Conservation (phyloP, 1,284 basidiomycete species). For the Ustilago xerochloae region DNA sequence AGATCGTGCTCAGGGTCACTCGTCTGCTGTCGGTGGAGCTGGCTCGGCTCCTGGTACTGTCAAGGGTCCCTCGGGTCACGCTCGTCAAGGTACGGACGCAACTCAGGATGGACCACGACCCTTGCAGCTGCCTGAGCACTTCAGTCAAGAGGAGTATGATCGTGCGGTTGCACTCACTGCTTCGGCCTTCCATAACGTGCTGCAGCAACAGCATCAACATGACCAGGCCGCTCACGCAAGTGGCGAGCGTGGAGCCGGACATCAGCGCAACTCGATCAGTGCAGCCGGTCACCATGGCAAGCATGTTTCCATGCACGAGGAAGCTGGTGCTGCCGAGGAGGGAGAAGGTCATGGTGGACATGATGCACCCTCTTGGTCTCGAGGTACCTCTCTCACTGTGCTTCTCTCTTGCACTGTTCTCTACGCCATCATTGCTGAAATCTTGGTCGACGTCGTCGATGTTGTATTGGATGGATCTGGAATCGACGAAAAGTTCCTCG, state of each 20-base stretch:
- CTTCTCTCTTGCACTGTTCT: slow-evolving; percentile 80
- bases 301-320: slow-evolving; percentile 53
- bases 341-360: slow-evolving; percentile 82
- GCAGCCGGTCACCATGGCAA: slow-evolving; percentile 17
- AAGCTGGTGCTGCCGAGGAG: slow-evolving; percentile 26
- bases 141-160: slow-evolving; percentile 60
- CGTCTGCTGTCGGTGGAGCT: slow-evolving; percentile 20
- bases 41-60: slow-evolving; percentile 25
- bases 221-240: slow-evolving; percentile 1
- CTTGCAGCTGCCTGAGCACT: slow-evolving; percentile 51
- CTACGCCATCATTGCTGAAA: slow-evolving; percentile 95
- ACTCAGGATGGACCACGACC: slow-evolving; percentile 27
- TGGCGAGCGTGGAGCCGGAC: slow-evolving; percentile 22
- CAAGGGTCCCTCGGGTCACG: slow-evolving; percentile 18
- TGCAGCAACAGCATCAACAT: slow-evolving; percentile 47
- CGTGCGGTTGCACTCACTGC: slow-evolving; percentile 58
- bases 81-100: slow-evolving; percentile 28
- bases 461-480: slow-evolving; percentile 91
- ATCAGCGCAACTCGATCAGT: slow-evolving; percentile 25
- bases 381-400: slow-evolving; percentile 57
- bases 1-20: slow-evolving; percentile 22
- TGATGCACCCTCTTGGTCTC: slow-evolving; percentile 81
- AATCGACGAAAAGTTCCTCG: slow-evolving; percentile 97
- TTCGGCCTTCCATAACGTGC: slow-evolving; percentile 56
- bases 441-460: slow-evolving; percentile 94